Base-by-base conservation (phyloP, 2,329 filamentous ascomycete genomes). In the Periglandula ipomoeae region DNA sequence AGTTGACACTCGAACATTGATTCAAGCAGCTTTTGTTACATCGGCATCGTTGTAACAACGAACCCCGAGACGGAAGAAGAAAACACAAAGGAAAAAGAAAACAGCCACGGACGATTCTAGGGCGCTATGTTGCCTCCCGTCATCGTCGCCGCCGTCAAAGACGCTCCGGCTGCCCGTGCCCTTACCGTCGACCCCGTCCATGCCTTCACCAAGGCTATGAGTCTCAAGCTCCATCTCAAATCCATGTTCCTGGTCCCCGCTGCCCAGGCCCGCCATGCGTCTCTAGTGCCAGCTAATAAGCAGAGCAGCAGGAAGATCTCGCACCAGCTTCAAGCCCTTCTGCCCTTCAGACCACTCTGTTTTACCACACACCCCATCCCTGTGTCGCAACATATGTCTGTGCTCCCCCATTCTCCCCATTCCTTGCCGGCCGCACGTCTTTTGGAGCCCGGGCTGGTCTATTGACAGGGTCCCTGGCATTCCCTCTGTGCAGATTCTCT, bases 171-270 rank as follows among this genome's bases (percentile, higher is more conserved):
- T 22, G 35, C 27, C 43, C 42, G 47, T 34, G 37, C 42, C 22
- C 47, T 39, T 44, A 17, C 47, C 47, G 34, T 40, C 47, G 11
- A 23, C 44, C 44, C 22, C 44, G 34, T 45, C 44, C 30, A 32
- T 30, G 42, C 19, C 19, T 34, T 6, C 20, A 24, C 20, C n/a
- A n/a, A n/a, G 32, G 20, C 17, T 32, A n/a, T n/a, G n/a, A 22
- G 30, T 44, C 26, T 43, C 32, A 15, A 32, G 30, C 40, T 40
- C 32, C 11, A 27, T 43, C 27, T 26, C 20, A 19, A 34, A 34
- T 43, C 46, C 26, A 17, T 26, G 32, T 22, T 32, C 37, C 24
- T 22, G 35, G 10, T 41, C 23, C 23, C 24, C 45, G 13, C 46
- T 24, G 35, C 34, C 24, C 45, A 27, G 22, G 30, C 34, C 34